phyloP scores from a whole-genome alignment of 805 yeast genomes.

The Teunomyces lycoperdinae region DNA sequence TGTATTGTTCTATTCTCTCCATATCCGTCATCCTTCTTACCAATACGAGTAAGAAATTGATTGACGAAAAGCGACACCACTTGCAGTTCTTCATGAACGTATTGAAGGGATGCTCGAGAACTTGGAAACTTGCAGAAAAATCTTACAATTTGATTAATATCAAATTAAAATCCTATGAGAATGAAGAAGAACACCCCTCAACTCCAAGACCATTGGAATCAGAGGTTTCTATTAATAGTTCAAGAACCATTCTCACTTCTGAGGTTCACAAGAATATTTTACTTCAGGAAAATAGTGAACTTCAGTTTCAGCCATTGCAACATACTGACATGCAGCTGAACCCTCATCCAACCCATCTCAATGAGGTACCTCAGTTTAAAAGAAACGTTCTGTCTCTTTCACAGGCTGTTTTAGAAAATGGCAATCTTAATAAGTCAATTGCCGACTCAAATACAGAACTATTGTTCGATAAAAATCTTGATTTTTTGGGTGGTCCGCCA shows the following conservation, averaged over 20 bases:
- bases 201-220: background rate
- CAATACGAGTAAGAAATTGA: slow-evolving; percentile 24
- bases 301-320: background rate
- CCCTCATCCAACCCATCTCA: background rate
- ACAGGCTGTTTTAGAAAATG: background rate
- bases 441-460: slow-evolving; percentile 18
- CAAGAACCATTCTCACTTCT: background rate
- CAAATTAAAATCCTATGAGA: slow-evolving; percentile 24
- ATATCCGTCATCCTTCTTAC: slow-evolving; percentile 41
- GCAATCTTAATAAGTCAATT: slow-evolving; percentile 10
- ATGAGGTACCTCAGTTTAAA: background rate
- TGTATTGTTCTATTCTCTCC: slow-evolving; percentile 46
- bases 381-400: background rate
- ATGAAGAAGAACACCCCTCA: slow-evolving; percentile 1
- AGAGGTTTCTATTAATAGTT: background rate
- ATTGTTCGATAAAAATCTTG: slow-evolving; percentile 27
- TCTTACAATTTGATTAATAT: slow-evolving; percentile 40
- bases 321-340: background rate
- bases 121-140: slow-evolving; percentile 48
- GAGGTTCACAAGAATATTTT: background rate
- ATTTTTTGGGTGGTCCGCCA: slow-evolving; percentile 52
- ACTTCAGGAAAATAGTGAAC: background rate
- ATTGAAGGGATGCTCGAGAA: slow-evolving; percentile 38
- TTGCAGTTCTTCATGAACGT: slow-evolving; percentile 41
- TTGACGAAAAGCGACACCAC: slow-evolving; percentile 22